These are phyloP conservation scores for Angomonas deanei DNA, from an alignment of 208 protist species.

Conservation along the genomic window DNA sequence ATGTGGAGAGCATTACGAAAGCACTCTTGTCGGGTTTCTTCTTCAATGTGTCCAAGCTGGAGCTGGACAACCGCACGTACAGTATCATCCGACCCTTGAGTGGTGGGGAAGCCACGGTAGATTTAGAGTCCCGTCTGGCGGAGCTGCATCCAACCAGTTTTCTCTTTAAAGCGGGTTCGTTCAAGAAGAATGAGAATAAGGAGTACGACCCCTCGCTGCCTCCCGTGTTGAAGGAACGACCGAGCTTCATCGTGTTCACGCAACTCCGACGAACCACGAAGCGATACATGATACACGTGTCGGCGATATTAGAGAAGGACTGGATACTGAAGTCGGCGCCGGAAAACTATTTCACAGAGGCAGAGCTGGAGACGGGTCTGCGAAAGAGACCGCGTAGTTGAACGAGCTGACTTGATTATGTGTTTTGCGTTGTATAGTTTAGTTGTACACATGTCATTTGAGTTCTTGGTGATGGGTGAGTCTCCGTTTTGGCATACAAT, in stretches of 20 bases:
- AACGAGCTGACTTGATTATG: background rate
- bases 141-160: constrained; percentile 84
- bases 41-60: constrained; percentile 84
- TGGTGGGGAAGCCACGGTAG: constrained; percentile 16
- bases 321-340: constrained; percentile 64
- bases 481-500: background rate
- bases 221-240: constrained; percentile 22
- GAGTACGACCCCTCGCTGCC: background rate
- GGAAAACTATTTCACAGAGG: constrained; percentile 74
- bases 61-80: constrained; percentile 71
- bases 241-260: constrained; percentile 76
- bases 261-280: constrained; percentile 79
- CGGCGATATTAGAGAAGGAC: constrained; percentile 55
- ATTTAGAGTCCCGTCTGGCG: constrained; percentile 23
- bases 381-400: constrained; percentile 44
- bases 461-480: constrained; percentile 1
- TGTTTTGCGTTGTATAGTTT: background rate
- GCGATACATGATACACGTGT: constrained; percentile 87
- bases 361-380: constrained; percentile 67
- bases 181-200: background rate
- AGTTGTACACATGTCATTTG: background rate
- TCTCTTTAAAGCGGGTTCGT: constrained; percentile 38
- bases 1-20: constrained; percentile 60
- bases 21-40: constrained; percentile 84
- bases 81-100: constrained; percentile 73